phyloP scores from a whole-genome alignment of 2,329 filamentous ascomycete species.

The Rutstroemia sp. region DNA sequence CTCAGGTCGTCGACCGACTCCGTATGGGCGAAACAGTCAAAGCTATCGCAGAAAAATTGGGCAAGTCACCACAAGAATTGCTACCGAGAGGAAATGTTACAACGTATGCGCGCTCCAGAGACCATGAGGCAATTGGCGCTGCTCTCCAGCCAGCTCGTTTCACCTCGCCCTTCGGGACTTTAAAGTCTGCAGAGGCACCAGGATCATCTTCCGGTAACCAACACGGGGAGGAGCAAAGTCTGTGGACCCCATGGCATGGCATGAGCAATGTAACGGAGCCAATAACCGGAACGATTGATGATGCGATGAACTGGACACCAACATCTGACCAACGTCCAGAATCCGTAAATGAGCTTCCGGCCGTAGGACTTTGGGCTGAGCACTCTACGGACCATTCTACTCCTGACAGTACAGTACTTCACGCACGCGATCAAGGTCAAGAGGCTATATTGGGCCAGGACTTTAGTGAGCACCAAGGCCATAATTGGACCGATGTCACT shows the following conservation, averaged over 20 bases:
- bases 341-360: conserved; percentile 39
- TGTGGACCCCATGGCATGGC: background rate
- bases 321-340: conserved; percentile 15
- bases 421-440: conserved; percentile 36
- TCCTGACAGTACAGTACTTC: conserved; percentile 11
- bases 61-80: conserved; percentile 26
- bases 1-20: conserved; percentile 46
- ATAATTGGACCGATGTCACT: conserved; percentile 60
- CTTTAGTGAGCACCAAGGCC: conserved; percentile 51
- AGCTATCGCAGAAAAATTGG: conserved; percentile 48
- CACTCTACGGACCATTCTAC: conserved; percentile 5
- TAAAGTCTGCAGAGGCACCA: conserved; percentile 37
- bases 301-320: conserved; percentile 27
- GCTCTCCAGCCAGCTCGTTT: conserved; percentile 29
- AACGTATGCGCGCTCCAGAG: conserved; percentile 32
- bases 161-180: conserved; percentile 41
- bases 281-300: conserved; percentile 5
- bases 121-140: conserved; percentile 18
- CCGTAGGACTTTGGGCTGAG: conserved; percentile 34
- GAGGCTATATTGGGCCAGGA: conserved; percentile 52
- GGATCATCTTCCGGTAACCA: background rate
- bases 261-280: background rate
- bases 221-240: conserved; percentile 2
- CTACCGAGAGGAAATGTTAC: conserved; percentile 19
- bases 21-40: conserved; percentile 48